Evolutionary conservation across 768 basidiomycete genomes (phyloP).

Genomic region (Naganishia antarctica): DNA sequence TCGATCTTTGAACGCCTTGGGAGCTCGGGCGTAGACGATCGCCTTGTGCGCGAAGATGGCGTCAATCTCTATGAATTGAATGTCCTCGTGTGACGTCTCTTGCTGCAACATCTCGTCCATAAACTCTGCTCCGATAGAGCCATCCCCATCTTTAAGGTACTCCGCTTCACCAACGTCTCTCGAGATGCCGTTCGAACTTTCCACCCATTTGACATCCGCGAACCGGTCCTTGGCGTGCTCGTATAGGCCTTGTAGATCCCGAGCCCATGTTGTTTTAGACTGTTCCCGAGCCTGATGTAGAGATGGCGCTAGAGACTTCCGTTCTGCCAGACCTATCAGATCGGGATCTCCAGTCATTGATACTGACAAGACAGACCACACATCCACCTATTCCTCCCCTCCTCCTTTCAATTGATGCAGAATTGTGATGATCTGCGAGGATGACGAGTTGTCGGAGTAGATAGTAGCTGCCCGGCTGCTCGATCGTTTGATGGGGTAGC

Average conservation of each 20-base stretch:
- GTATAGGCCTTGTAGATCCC: slow-evolving; percentile 72
- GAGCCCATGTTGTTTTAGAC: slow-evolving; percentile 11
- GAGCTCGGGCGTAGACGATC: slow-evolving; percentile 88
- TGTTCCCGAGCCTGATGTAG: slow-evolving; percentile 5
- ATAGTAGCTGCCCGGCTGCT: no score
- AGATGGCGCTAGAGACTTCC: neutral
- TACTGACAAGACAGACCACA: neutral
- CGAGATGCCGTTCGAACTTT: slow-evolving; percentile 51
- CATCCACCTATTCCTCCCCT: neutral
- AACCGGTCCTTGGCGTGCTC: slow-evolving; percentile 81
- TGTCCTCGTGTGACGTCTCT: neutral
- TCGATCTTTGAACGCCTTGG: slow-evolving; percentile 76
- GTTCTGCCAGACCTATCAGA: neutral
- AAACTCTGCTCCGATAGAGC: slow-evolving; percentile 14
- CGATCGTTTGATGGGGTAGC: no score
- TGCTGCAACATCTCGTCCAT: slow-evolving; percentile 13
- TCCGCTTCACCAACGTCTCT: slow-evolving; percentile 53
- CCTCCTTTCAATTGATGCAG: no score
- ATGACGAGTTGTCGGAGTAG: no score
- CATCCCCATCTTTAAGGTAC: slow-evolving; percentile 39
- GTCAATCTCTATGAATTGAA: slow-evolving; percentile 40
- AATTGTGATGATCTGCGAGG: no score
- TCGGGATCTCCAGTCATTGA: neutral
- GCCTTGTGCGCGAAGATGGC: slow-evolving; percentile 94
- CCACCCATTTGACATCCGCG: slow-evolving; percentile 87